Percentiles rank a stretch among this genome's conserved stretches.
These are phyloP conservation scores for Knoxdaviesia capensis DNA, from an alignment of 2,329 filamentous ascomycete species.

Conservation along the genomic window DNA sequence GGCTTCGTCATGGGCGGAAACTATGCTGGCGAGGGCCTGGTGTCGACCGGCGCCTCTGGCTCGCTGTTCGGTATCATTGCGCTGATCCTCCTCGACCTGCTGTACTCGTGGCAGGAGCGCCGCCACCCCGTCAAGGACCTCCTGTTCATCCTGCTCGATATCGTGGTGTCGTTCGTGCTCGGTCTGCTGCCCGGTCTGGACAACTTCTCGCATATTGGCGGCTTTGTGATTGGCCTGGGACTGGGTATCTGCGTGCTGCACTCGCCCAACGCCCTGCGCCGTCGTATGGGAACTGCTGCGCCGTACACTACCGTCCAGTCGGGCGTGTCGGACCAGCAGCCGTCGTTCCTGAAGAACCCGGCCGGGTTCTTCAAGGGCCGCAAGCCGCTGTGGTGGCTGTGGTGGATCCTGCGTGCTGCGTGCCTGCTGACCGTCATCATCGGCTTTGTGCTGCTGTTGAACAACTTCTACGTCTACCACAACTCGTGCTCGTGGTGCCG, in stretches of 20 bases:
- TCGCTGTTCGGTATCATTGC: conserved; percentile 83
- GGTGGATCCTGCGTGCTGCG: conserved; percentile 75
- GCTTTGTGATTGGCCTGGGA: conserved; percentile 78
- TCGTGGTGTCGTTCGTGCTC: conserved; percentile 77
- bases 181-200: conserved; percentile 83
- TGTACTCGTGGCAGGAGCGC: conserved; percentile 82
- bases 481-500: conserved; percentile 81
- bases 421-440: conserved; percentile 64
- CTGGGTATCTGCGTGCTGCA: conserved; percentile 76
- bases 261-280: conserved; percentile 62
- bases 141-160: conserved; percentile 69
- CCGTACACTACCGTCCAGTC: conserved; percentile 51
- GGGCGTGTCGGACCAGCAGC: conserved; percentile 23
- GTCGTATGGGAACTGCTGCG: conserved; percentile 49
- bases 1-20: conserved; percentile 91
- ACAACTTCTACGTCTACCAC: conserved; percentile 74
- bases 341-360: conserved; percentile 41
- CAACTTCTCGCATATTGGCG: conserved; percentile 95
- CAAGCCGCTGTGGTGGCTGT: conserved; percentile 89
- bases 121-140: conserved; percentile 61
- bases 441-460: conserved; percentile 67
- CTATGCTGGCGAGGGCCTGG: conserved; percentile 62
- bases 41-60: conserved; percentile 78
- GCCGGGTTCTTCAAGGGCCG: conserved; percentile 76
- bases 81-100: conserved; percentile 66